Evolutionary conservation across 176 grass and related monocot species (phyloP), one percentile per base, ranked within the genome.

Genomic region (Oryza brachyantha): DNA sequence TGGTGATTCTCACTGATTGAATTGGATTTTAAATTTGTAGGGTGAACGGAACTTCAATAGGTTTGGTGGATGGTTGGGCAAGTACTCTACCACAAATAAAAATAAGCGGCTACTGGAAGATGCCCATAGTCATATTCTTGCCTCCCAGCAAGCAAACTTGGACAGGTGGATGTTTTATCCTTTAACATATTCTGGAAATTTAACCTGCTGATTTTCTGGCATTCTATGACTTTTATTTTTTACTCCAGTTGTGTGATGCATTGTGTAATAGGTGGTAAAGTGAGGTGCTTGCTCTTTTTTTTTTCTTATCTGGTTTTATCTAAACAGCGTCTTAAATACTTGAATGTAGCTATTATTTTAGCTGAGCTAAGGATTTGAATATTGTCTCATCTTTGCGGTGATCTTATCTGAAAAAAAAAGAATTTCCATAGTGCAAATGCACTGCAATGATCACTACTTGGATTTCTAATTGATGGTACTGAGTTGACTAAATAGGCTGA

Each of bases 51-150:
- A 99, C 32, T 99, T 91, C 60, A 99, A 99, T 87, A 96, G 96
- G 60, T 99, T 99, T 93, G 96, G 96, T 84, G 96, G 96, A 80
- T 99, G 96, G 96, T 82, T 99, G 70, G 96, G 96, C 10, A 99
- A 99, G 78, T 77, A 99, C 76, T 99, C 96, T 35, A 96, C 96
- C 11, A 93, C 69, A 43, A 91, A 90, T 80, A 99, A 99, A 81
- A 99, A 99, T 76, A 90, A 62, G 77, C 90, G 96, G 71, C 92
- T 99, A 75, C 70, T 99, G 84, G 96, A 93, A 70, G 96, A 99
- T 91, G 86, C 76, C 64, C 96, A 96, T 89, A 70, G 81, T 68
- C 96, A 99, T 91, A 85, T 99, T 86, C 90, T 99, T 89, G 77
- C 96, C 17, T 99, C 96, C 34, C 90, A 89, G 64, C 87, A 93